Conservation (phyloP, 768 basidiomycete species). For the Leccinum variicolor region DNA sequence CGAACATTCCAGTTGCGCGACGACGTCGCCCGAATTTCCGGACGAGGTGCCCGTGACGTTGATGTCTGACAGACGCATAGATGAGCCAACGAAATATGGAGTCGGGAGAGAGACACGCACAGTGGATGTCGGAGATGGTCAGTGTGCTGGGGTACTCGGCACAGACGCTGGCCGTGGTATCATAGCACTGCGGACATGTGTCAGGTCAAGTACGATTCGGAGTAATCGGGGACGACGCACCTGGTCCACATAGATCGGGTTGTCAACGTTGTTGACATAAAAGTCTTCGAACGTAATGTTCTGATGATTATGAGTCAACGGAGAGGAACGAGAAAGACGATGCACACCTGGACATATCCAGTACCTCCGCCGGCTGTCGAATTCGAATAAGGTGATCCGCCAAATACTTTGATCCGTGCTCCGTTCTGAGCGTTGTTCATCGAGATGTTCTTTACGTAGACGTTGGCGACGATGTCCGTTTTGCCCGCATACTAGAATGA, state of each 20-base stretch:
- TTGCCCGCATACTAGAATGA: constrained; percentile 32
- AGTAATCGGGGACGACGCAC: constrained; percentile 6
- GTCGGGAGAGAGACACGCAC: constrained; percentile 18
- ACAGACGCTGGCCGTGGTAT: constrained; percentile 33
- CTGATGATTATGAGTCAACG: neutral
- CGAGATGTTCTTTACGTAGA: constrained; percentile 39
- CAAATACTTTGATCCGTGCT: constrained; percentile 52
- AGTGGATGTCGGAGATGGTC: constrained; percentile 42
- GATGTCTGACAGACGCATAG: constrained; percentile 21
- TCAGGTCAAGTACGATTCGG: neutral
- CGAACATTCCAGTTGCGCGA: constrained; percentile 43
- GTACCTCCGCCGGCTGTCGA: constrained; percentile 41
- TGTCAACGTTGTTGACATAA: constrained; percentile 37
- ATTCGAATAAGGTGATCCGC: constrained; percentile 39
- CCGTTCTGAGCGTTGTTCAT: constrained; percentile 48
- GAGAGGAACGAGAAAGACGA: neutral
- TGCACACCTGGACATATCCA: constrained; percentile 37
- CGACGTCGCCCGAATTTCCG: constrained; percentile 35
- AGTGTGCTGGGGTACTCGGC: constrained; percentile 36
- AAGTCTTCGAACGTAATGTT: constrained; percentile 26
- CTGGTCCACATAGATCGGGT: constrained; percentile 41
- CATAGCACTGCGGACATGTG: constrained; percentile 32
- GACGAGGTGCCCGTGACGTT: constrained; percentile 44
- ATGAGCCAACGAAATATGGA: neutral
- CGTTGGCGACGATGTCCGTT: constrained; percentile 43